Evolutionary conservation across 2,329 filamentous ascomycete species (phyloP).

Genomic region (Delphinella strobiligena): DNA sequence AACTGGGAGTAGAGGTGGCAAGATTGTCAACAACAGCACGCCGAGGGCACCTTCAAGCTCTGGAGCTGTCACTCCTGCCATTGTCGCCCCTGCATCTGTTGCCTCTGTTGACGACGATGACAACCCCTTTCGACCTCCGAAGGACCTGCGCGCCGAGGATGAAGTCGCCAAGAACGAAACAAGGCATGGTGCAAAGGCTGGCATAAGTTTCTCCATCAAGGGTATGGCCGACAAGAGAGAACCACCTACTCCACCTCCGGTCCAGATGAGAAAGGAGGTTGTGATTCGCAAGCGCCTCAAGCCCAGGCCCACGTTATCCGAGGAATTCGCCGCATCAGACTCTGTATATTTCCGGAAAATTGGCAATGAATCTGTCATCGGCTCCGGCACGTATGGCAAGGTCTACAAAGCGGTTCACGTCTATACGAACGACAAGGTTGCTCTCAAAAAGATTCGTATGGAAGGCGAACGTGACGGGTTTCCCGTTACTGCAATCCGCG

Average conservation of each 20-base stretch:
- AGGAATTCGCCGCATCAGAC: conserved; percentile 65
- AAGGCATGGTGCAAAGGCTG: conserved; percentile 27
- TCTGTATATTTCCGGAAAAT: conserved; percentile 93
- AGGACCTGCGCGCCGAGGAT: conserved; percentile 55
- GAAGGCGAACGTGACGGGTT: conserved; percentile 86
- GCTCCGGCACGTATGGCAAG: conserved; percentile 90
- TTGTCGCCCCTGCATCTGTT: conserved; percentile 14
- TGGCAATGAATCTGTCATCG: conserved; percentile 93
- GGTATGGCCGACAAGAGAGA: conserved; percentile 44
- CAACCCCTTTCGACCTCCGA: conserved; percentile 50
- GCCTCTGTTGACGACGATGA: conserved; percentile 40
- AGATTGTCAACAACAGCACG: conserved; percentile 18
- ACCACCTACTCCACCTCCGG: conserved; percentile 13
- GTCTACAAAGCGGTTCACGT: conserved; percentile 90
- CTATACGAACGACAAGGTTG: conserved; percentile 75
- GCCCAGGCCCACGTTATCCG: conserved; percentile 54
- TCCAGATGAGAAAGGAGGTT: conserved; percentile 35
- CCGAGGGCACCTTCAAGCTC: conserved; percentile 2
- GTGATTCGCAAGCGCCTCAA: conserved; percentile 59
- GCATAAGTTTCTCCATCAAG: conserved; percentile 93
- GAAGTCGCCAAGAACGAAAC: conserved; percentile 25
- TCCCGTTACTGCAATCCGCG: conserved; percentile 78
- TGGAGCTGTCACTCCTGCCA: conserved; percentile 3
- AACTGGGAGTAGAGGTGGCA: conserved; percentile 41
- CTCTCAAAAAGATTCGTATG: conserved; percentile 86